phyloP scores from a whole-genome alignment of 169 alveolate species.

The Plasmodium chabaudi region DNA sequence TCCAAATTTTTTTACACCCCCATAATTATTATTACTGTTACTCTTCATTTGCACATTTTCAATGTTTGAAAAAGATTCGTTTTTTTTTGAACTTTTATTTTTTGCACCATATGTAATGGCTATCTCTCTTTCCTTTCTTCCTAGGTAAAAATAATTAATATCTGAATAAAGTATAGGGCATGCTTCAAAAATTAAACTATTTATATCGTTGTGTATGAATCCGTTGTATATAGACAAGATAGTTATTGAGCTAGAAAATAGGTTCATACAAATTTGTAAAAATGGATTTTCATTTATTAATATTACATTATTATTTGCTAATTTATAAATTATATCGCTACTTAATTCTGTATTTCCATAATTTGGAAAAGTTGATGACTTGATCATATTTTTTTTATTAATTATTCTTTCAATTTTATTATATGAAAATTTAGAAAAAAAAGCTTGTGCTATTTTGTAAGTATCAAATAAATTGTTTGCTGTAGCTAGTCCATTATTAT shows the following conservation, averaged over 20 bases:
- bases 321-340: neutral
- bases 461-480: slow-evolving; percentile 8
- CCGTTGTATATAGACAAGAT: slow-evolving; percentile 8
- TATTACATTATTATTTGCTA: neutral
- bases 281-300: slow-evolving; percentile 26
- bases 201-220: neutral
- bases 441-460: slow-evolving; percentile 20
- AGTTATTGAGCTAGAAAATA: slow-evolving; percentile 8
- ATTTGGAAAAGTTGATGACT: neutral
- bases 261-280: slow-evolving; percentile 11
- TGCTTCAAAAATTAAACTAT: slow-evolving; percentile 1
- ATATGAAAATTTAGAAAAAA: slow-evolving; percentile 14
- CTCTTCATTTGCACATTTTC: neutral
- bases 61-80: neutral
- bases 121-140: slow-evolving; percentile 8
- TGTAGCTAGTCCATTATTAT: slow-evolving; percentile 1
- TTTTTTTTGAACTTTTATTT: neutral
- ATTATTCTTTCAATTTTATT: neutral
- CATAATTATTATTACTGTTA: neutral
- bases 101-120: neutral
- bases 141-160: slow-evolving; percentile 49
- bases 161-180: slow-evolving; percentile 23
- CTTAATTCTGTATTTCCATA: neutral
- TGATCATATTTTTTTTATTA: neutral
- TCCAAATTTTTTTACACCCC: neutral